Evolutionary conservation across 306 rosid species (phyloP).

Genomic region (Quercus gilva): DNA sequence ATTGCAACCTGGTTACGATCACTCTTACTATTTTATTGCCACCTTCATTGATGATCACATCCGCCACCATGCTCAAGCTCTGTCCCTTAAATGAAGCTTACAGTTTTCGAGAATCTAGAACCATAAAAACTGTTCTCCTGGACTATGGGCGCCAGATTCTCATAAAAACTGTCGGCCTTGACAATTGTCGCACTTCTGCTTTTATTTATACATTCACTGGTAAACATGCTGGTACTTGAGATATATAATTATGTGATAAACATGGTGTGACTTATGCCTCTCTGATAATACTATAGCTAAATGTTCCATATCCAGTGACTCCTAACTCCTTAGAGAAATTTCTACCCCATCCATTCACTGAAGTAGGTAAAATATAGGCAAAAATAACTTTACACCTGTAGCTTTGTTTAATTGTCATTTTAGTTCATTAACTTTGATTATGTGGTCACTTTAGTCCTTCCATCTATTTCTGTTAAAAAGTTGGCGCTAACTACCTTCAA

Average conservation of each 20-base stretch:
- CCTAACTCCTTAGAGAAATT: neutral
- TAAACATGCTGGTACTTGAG: neutral
- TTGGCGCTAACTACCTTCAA: no score
- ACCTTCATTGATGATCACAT: constrained; percentile 95
- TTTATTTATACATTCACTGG: neutral
- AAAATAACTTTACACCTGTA: no score
- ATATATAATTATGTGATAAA: neutral
- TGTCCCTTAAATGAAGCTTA: constrained; percentile 47
- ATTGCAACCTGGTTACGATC: constrained; percentile 82
- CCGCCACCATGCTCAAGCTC: constrained; percentile 88
- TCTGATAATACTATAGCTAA: neutral
- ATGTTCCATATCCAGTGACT: neutral
- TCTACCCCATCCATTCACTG: no score
- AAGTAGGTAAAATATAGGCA: no score
- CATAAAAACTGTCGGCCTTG: constrained; percentile 2
- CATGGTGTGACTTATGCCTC: neutral
- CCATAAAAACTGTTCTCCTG: constrained; percentile 1
- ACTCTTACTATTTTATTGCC: constrained; percentile 74
- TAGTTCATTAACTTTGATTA: no score
- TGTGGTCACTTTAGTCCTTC: no score
- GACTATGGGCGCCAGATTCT: neutral
- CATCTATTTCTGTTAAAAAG: no score
- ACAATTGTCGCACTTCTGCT: neutral
- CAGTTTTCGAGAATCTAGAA: constrained; percentile 21
- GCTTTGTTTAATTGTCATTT: no score